Base-by-base conservation (phyloP, 108 stramenopile genomes). In the Ochromonas danica region DNA sequence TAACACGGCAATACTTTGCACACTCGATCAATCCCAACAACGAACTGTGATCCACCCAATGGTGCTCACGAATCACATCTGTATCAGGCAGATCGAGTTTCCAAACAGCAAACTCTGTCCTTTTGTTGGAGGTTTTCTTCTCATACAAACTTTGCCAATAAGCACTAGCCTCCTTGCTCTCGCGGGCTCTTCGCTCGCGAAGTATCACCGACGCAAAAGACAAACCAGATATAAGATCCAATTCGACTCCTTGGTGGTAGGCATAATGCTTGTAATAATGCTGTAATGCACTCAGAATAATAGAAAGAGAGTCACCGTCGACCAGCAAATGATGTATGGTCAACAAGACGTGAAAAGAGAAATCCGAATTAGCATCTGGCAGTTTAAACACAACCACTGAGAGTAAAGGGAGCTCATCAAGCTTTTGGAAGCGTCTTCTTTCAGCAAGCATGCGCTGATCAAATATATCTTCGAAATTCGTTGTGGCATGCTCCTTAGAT, bases 321-420 rank as follows among this genome's bases (percentile, higher is more conserved):
- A 75, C 40, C 6, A 75, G 10, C 17, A 60, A 22, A 36, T 75
- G 72, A 41, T 75, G 72, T 14, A 75, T 41, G 40, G 67, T 57
- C n/a, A n/a, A n/a, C n/a, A n/a, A n/a, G n/a, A n/a, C n/a, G n/a
- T n/a, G n/a, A n/a, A n/a, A n/a, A n/a, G n/a, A n/a, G n/a, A n/a
- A n/a, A n/a, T n/a, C n/a, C n/a, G n/a, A n/a, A n/a, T n/a, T n/a
- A n/a, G n/a, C n/a, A n/a, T n/a, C n/a, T n/a, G n/a, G n/a, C n/a
- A n/a, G n/a, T n/a, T n/a, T n/a, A n/a, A n/a, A n/a, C n/a, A n/a
- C n/a, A n/a, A n/a, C n/a, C n/a, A n/a, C n/a, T n/a, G n/a, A n/a
- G n/a, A n/a, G n/a, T n/a, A n/a, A n/a, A n/a, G n/a, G n/a, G n/a
- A n/a, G n/a, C n/a, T n/a, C n/a, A n/a, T n/a, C n/a, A n/a, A n/a